A percentile compares a stretch with the other conserved stretches of the same genome.
These are phyloP conservation scores for Pichia kluyveri DNA, from an alignment of 805 yeast genomes.

Conservation along the genomic window DNA sequence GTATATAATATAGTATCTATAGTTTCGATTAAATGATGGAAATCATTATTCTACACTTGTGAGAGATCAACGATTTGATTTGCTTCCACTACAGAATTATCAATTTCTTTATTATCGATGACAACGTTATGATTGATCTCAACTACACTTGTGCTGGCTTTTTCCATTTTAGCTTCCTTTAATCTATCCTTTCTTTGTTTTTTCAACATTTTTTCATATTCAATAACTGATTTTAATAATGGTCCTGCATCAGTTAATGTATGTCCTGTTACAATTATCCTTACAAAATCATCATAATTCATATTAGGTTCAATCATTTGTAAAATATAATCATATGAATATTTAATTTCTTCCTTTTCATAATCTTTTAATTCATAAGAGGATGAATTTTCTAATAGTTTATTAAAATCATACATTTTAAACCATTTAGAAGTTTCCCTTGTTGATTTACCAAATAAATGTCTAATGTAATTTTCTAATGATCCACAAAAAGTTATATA, in stretches of 20 bases:
- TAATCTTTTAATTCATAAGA: neutral
- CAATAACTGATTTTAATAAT: neutral
- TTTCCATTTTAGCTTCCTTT: neutral
- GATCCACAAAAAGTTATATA: neutral
- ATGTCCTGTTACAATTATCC: neutral
- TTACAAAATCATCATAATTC: neutral
- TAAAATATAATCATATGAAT: neutral
- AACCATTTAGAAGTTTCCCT: neutral
- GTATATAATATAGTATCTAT: too few relatives aligned
- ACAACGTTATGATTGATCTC: too few relatives aligned
- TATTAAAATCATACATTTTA: neutral
- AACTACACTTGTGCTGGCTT: too few relatives aligned
- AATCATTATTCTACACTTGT: too few relatives aligned
- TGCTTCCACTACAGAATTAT: too few relatives aligned
- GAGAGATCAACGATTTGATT: too few relatives aligned
- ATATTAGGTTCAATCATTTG: neutral
- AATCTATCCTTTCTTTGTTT: neutral
- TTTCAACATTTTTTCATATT: neutral
- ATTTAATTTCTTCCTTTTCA: neutral
- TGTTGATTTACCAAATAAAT: neutral
- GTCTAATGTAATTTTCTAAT: neutral
- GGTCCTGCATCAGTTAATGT: constrained; percentile 1
- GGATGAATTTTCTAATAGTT: neutral
- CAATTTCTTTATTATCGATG: too few relatives aligned
- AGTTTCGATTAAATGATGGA: too few relatives aligned